Percentiles rank a stretch among this genome's conserved stretches.
Evolutionary conservation across 805 yeast genomes (phyloP).

Genomic region (Wickerhamiella lipophila): DNA sequence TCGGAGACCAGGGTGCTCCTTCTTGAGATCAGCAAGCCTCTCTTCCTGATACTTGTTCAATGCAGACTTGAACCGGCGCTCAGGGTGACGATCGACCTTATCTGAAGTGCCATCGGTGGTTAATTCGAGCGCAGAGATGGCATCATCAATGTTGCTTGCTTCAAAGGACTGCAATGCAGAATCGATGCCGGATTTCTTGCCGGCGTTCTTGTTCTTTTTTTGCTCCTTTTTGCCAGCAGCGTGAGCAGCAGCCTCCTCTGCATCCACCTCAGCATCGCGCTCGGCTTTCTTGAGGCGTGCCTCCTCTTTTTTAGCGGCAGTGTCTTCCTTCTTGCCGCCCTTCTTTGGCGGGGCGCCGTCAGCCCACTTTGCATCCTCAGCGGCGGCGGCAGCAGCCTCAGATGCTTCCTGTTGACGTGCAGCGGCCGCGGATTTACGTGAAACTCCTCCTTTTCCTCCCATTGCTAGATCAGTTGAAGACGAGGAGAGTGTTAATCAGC

Average conservation of each 20-base stretch:
- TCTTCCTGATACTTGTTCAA: conserved; percentile 55
- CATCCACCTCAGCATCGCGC: conserved; percentile 51
- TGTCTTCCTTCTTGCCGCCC: conserved; percentile 56
- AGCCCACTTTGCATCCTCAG: conserved; percentile 55
- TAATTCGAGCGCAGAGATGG: conserved; percentile 63
- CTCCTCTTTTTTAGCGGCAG: conserved; percentile 54
- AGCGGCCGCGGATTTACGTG: conserved; percentile 54
- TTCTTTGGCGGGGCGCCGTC: conserved; percentile 53
- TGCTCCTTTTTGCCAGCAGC: conserved; percentile 43
- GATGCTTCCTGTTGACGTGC: conserved; percentile 42
- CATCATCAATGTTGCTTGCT: conserved; percentile 67
- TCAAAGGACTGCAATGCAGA: conserved; percentile 49
- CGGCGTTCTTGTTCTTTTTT: conserved; percentile 52
- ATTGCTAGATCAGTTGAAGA: neutral
- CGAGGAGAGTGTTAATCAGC: neutral
- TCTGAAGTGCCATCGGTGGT: conserved; percentile 38
- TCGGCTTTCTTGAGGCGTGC: conserved; percentile 73
- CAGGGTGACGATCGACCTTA: conserved; percentile 69
- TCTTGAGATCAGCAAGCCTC: conserved; percentile 56
- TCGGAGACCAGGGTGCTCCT: conserved; percentile 70
- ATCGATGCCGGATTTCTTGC: conserved; percentile 43
- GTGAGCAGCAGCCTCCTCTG: conserved; percentile 44
- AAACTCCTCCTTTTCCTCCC: conserved; percentile 33
- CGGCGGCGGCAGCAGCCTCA: conserved; percentile 36
- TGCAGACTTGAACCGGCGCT: conserved; percentile 78